These are phyloP conservation scores for Dendrocalamus sinicus DNA, from an alignment of 176 grass and related monocot genomes.

Conservation along the genomic window DNA sequence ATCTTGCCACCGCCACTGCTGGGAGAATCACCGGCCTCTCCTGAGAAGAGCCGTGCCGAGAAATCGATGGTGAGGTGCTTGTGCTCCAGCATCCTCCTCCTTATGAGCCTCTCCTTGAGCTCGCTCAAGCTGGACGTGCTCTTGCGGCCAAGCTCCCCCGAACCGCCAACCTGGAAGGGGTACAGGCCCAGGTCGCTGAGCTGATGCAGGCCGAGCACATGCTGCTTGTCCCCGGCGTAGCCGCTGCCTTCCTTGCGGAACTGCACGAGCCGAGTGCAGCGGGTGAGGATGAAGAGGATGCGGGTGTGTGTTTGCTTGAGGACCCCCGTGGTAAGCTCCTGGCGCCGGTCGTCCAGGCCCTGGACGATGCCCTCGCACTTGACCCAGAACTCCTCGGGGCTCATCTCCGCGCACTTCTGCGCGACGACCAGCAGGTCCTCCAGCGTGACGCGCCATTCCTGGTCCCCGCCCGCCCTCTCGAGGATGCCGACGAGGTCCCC, in stretches of 20 bases:
- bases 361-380: slow-evolving; percentile 84
- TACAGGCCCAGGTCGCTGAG: slow-evolving; percentile 90
- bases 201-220: slow-evolving; percentile 70
- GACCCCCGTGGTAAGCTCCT: slow-evolving; percentile 65
- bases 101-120: slow-evolving; percentile 80
- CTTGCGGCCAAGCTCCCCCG: slow-evolving; percentile 58
- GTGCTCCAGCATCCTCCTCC: slow-evolving; percentile 69
- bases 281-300: slow-evolving; percentile 91
- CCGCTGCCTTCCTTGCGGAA: slow-evolving; percentile 75
- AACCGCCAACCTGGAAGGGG: slow-evolving; percentile 42
- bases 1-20: slow-evolving; percentile 62
- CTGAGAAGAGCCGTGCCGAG: slow-evolving; percentile 34
- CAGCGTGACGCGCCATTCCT: slow-evolving; percentile 52
- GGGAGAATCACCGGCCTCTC: slow-evolving; percentile 42
- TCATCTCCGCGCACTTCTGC: slow-evolving; percentile 85
- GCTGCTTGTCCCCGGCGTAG: slow-evolving; percentile 38
- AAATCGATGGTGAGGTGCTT: slow-evolving; percentile 76
- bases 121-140: slow-evolving; percentile 71
- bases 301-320: slow-evolving; percentile 81
- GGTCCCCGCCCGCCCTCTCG: slow-evolving; percentile 34
- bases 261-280: slow-evolving; percentile 87
- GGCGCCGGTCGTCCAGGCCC: slow-evolving; percentile 75
- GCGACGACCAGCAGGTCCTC: slow-evolving; percentile 90
- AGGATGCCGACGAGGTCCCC: slow-evolving; percentile 75
- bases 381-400: slow-evolving; percentile 74